Percentiles rank a stretch among this genome's conserved stretches.
phyloP scores from a whole-genome alignment of 2,329 filamentous ascomycete genomes.

The Ophiognomonia clavigignenti-juglandacearum region DNA sequence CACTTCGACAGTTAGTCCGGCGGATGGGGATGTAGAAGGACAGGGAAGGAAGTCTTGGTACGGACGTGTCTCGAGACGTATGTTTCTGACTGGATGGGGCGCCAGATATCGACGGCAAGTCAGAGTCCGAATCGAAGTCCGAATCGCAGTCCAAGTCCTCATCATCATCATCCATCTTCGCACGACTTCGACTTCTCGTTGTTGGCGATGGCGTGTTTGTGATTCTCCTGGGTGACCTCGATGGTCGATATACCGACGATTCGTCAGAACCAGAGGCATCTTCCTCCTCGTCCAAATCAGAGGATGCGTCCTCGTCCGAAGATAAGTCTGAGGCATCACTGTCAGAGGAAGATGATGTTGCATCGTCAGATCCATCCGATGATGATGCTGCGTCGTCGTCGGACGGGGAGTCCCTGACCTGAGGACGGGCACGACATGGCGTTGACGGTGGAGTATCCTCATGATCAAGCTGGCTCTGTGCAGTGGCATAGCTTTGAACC shows the following conservation, averaged over 20 bases:
- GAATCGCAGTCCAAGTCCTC: too few species aligned
- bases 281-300: background rate
- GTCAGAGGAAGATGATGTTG: constrained; percentile 2
- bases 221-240: background rate
- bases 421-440: too few species aligned
- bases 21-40: background rate
- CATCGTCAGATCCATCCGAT: too few species aligned
- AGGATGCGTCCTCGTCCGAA: background rate
- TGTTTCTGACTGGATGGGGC: background rate
- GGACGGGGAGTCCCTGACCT: background rate
- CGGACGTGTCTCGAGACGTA: background rate
- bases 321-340: too few species aligned
- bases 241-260: background rate
- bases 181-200: background rate
- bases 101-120: background rate
- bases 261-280: background rate
- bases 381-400: background rate
- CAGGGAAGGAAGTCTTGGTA: background rate
- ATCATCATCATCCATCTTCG: background rate
- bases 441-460: too few species aligned
- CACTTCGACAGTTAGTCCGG: background rate
- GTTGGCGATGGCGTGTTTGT: background rate
- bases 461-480: too few species aligned
- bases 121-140: too few species aligned
- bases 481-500: too few species aligned